Conservation (phyloP, 2,329 filamentous ascomycete species). For the Aureobasidium sp. region DNA sequence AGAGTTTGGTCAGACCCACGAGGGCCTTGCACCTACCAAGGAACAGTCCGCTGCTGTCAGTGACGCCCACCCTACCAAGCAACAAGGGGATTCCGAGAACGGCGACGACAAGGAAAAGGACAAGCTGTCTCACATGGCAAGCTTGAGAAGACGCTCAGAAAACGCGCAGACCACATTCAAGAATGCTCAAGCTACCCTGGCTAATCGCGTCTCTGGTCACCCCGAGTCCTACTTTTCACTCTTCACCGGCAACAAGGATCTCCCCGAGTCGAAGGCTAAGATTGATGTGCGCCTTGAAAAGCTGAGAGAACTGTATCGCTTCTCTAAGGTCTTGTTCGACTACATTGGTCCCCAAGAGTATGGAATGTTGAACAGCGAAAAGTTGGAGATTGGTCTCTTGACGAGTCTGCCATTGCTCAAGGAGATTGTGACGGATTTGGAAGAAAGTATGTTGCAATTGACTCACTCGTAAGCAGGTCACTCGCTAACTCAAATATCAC, state of each 20-base stretch:
- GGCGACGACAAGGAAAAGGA: conserved; percentile 6
- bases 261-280: conserved; percentile 59
- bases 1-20: conserved; percentile 28
- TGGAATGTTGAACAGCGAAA: conserved; percentile 89
- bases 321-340: conserved; percentile 93
- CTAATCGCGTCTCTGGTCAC: conserved; percentile 18
- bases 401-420: conserved; percentile 90
- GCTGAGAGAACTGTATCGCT: conserved; percentile 82
- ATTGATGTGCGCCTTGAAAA: conserved; percentile 79
- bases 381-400: conserved; percentile 94
- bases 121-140: conserved; percentile 32
- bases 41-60: conserved; percentile 18
- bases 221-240: conserved; percentile 78
- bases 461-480: neutral
- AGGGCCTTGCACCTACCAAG: conserved; percentile 20
- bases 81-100: conserved; percentile 9
- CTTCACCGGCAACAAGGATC: conserved; percentile 54
- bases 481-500: neutral
- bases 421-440: conserved; percentile 93
- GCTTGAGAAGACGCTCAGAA: conserved; percentile 48
- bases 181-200: conserved; percentile 18
- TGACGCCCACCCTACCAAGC: conserved; percentile 5
- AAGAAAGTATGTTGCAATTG: conserved; percentile 48
- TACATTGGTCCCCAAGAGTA: conserved; percentile 99
- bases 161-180: conserved; percentile 24